Evolutionary conservation across 371 early-diverging fungal genomes (phyloP), one percentile per base, ranked within the genome.

Genomic region (Aphelidium insulamus): DNA sequence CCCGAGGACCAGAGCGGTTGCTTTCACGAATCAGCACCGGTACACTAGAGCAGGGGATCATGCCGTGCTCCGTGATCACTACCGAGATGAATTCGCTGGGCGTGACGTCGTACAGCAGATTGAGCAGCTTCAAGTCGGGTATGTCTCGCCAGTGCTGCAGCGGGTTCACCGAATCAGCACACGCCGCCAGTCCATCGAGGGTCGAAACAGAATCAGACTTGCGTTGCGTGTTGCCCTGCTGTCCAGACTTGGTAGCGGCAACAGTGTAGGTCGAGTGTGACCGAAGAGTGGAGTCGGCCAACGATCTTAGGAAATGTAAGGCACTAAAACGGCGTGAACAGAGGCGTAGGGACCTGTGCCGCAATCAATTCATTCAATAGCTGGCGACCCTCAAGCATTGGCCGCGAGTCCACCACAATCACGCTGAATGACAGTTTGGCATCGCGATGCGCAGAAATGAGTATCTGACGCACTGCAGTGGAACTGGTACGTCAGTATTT

Each of bases 341-440:
- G n/a, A n/a, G n/a, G n/a, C n/a, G n/a, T n/a, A n/a, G n/a, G n/a
- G n/a, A n/a, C n/a, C n/a, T n/a, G n/a, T n/a, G n/a, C n/a, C n/a
- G n/a, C n/a, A n/a, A n/a, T n/a, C n/a, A n/a, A n/a, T n/a, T n/a
- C n/a, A n/a, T n/a, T n/a, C n/a, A n/a, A n/a, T n/a, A n/a, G n/a
- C n/a, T n/a, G n/a, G n/a, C n/a, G 46, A 59, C 90, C 92, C 59
- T 87, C 90, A 34, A 76, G 65, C 21, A 66, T 55, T 4, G 92
- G 88, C n/a, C 90, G 69, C 19, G 84, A 69, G 42, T 92, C 94
- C 3, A 81, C 74, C 6, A 92, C 80, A 41, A 95, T 78, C 20
- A 94, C 92, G 30, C 68, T 67, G 48, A 95, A 95, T 34, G 70
- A 54, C 33, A 73, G 74, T 2, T 25, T 21, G 8, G 75, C 74